Base-by-base conservation (phyloP, 441 rosid species). In the Omphalea diandra region DNA sequence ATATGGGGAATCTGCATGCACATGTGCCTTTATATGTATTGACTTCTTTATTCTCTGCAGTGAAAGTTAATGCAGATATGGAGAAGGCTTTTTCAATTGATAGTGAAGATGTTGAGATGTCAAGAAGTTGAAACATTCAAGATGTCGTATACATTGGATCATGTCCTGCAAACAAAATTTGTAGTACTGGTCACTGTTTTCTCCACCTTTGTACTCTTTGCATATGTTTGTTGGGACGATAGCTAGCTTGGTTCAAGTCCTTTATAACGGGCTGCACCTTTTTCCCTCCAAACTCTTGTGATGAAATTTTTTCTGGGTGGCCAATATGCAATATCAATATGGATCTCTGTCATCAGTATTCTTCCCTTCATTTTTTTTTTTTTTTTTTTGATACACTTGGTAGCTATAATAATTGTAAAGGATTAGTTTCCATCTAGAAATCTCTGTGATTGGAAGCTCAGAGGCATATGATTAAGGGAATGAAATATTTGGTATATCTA, bases 51-150 rank as follows among this genome's bases (percentile, higher is more conserved):
- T 27, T 31, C 4, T 31, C 35, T 60, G 0, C 12, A 2, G 26
- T 7, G n/a, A 58, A 33, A 17, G 35, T 17, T 57, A 29, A 47
- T 61, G 69, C 74, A 82, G 85, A 72, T 52, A 17, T 10, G 56
- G 27, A 67, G 63, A 75, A 68, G 52, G 69, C 80, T 70, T 61
- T 63, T 27, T 77, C 60, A 73, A 66, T 56, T 14, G 73, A 47
- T 36, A 3, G 17, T 33, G 54, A 61, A 49, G 63, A 65, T 72
- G 65, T 43, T 7, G 40, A 24, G 5, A 18, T 31, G 36, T 68
- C 64, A 3, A 33, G 41, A 63, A 27, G 17, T 52, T 31, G 43
- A 70, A 47, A 58, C 40, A 43, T 55, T n/a, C 22, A 27, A 54
- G 50, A 50, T 38, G 55, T 4, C 52, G 40, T 49, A 47, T 31